These are phyloP conservation scores for Camelina hispida DNA, from an alignment of 345 rosid genomes.

Conservation along the genomic window DNA sequence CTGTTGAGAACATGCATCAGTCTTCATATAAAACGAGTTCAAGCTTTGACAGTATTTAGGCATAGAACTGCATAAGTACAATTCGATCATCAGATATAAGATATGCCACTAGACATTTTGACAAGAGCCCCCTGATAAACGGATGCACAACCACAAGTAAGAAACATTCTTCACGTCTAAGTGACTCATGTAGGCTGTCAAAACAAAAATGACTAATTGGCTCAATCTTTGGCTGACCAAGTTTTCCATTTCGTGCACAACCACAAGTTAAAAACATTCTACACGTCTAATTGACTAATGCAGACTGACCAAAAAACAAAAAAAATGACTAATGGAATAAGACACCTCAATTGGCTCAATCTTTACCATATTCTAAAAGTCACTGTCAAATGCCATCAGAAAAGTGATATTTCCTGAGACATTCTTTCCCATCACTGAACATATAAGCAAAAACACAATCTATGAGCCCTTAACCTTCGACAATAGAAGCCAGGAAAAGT, in stretches of 20 bases:
- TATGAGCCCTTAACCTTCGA: too few species aligned
- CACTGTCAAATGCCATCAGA: too few species aligned
- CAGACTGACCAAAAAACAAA: too few species aligned
- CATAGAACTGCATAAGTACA: conserved; percentile 67
- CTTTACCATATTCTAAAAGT: conserved; percentile 62
- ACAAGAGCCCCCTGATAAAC: too few species aligned
- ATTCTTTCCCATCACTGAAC: too few species aligned
- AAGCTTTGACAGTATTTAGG: conserved; percentile 58
- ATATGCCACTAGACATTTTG: background rate
- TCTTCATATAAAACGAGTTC: conserved; percentile 81
- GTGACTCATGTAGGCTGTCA: background rate
- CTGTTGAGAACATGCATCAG: conserved; percentile 82
- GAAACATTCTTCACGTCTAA: background rate
- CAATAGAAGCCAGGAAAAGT: too few species aligned
- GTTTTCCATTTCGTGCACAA: conserved; percentile 55
- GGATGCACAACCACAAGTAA: background rate
- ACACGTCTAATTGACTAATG: background rate
- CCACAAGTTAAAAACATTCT: background rate
- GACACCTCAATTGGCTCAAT: too few species aligned
- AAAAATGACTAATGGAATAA: conserved; percentile 42
- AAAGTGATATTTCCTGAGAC: background rate
- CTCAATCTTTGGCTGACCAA: conserved; percentile 59
- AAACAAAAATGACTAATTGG: conserved; percentile 48
- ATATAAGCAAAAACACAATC: too few species aligned
- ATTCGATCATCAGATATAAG: conserved; percentile 17